Base-by-base conservation (phyloP, 306 rosid genomes). In the Ormosia semicastrata region DNA sequence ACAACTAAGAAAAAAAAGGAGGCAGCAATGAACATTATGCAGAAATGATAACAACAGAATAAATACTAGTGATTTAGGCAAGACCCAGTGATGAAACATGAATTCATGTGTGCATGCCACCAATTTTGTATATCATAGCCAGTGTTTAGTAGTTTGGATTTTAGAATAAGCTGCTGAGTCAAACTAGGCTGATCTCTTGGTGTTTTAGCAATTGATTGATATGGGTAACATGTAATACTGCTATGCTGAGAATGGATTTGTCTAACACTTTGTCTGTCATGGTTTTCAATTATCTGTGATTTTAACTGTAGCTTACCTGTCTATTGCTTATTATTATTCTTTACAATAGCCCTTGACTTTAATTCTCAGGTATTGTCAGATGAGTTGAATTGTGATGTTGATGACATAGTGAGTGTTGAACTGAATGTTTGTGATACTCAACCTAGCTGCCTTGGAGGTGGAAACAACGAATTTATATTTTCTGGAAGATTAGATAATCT, bases 391-490 rank as follows among this genome's bases (percentile, higher is more conserved):
- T 93, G 97, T 79, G 86, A 83, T 12, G 32, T 89, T 85, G 89
- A 90, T 58, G 96, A 91, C 82, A 91, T 95, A 83, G 89, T 89
- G 86, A 90, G 87, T 63, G 73, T 95, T 82, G 99, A 95, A 85
- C 86, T 93, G 73, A 95, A 91, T 87, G 87, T 95, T 81, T 95
- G 99, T 66, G 99, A 95, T 85, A 95, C 94, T 59, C 99, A 95
- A 87, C 95, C 94, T 44, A 93, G 99, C 89, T 95, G 99, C 88
- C 94, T 95, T 88, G 99, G 99, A 63, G 99, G 99, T 56, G 99
- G 91, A 80, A 95, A 90, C 85, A 46, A 91, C 76, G 99, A 95
- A 79, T 95, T 95, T 79, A 93, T 95, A 74, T 87, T 93, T 87
- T 95, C 99, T n/a, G 99, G 99, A 83, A 93, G 99, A 89, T 82